Evolutionary conservation across 129 eudicot genomes (phyloP).

Genomic region (Chrysanthemum makinoi): DNA sequence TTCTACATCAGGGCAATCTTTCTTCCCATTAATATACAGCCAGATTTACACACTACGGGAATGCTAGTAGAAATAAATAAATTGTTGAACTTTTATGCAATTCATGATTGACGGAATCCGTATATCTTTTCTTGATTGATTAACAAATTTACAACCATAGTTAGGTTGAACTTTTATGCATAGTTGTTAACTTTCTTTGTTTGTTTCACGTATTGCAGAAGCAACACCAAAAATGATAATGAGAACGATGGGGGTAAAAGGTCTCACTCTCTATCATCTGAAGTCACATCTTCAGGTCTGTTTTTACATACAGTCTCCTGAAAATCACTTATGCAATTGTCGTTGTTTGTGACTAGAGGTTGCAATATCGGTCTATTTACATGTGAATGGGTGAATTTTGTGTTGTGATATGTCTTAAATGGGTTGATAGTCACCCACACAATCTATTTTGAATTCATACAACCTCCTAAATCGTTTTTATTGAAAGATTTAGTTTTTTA

Average conservation of each 20-base stretch:
- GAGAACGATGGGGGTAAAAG: slow-evolving; percentile 85
- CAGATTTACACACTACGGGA: neutral
- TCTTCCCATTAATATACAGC: neutral
- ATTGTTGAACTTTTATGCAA: neutral
- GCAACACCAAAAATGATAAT: slow-evolving; percentile 74
- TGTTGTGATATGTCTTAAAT: no score
- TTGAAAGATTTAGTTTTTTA: no score
- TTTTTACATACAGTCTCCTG: neutral
- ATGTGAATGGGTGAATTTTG: no score
- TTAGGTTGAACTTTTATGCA: slow-evolving; percentile 8
- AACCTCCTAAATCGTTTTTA: no score
- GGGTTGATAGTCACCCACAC: no score
- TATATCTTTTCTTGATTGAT: neutral
- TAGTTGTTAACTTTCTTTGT: slow-evolving; percentile 16
- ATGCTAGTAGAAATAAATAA: neutral
- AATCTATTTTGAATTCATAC: no score
- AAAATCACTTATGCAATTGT: neutral
- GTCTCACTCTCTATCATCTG: slow-evolving; percentile 73
- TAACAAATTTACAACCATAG: neutral
- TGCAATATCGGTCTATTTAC: no score
- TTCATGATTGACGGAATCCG: neutral
- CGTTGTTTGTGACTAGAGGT: neutral
- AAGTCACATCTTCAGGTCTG: slow-evolving; percentile 79
- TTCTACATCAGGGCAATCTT: no score
- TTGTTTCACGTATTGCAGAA: slow-evolving; percentile 39